Evolutionary conservation across 2,329 filamentous ascomycete genomes (phyloP).

Genomic region (Fusarium compactum): DNA sequence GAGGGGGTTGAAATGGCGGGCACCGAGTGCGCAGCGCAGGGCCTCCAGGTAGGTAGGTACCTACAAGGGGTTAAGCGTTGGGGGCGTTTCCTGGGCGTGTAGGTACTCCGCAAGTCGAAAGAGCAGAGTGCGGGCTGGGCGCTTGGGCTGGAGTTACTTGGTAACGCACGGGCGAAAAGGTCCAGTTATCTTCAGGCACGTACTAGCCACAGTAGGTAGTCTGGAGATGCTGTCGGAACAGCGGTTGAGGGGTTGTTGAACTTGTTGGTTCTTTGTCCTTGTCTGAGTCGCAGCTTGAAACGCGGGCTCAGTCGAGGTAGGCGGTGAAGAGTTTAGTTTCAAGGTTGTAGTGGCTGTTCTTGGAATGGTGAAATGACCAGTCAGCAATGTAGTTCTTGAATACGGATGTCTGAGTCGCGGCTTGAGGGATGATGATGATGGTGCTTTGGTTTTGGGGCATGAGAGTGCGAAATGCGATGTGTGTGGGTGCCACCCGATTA

Average conservation of each 20-base stretch:
- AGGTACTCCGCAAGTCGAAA: conserved; percentile 31
- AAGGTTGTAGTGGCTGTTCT: conserved; percentile 46
- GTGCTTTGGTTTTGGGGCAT: conserved; percentile 25
- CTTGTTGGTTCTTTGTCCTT: conserved; percentile 15
- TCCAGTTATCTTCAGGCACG: conserved; percentile 35
- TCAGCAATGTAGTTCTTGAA: conserved; percentile 43
- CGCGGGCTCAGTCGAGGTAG: conserved; percentile 30
- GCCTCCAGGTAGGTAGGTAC: conserved; percentile 32
- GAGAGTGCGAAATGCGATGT: conserved; percentile 30
- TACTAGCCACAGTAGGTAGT: conserved; percentile 39
- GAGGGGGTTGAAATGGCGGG: conserved; percentile 48
- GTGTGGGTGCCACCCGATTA: conserved; percentile 30
- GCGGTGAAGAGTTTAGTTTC: conserved; percentile 42
- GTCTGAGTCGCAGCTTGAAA: conserved; percentile 24
- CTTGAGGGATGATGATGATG: conserved; percentile 37
- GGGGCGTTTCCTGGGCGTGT: conserved; percentile 26
- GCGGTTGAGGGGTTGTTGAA: conserved; percentile 27
- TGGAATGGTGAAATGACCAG: conserved; percentile 47
- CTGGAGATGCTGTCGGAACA: conserved; percentile 35
- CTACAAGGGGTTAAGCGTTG: conserved; percentile 34
- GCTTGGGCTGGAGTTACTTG: conserved; percentile 39
- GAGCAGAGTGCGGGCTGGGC: conserved; percentile 24
- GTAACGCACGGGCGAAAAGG: conserved; percentile 39
- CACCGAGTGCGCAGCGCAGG: conserved; percentile 38
- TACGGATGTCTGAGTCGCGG: conserved; percentile 38